Evolutionary conservation across 371 early-diverging fungal genomes (phyloP), one percentile per base, ranked within the genome.

Genomic region (Saksenaea vasiformis): DNA sequence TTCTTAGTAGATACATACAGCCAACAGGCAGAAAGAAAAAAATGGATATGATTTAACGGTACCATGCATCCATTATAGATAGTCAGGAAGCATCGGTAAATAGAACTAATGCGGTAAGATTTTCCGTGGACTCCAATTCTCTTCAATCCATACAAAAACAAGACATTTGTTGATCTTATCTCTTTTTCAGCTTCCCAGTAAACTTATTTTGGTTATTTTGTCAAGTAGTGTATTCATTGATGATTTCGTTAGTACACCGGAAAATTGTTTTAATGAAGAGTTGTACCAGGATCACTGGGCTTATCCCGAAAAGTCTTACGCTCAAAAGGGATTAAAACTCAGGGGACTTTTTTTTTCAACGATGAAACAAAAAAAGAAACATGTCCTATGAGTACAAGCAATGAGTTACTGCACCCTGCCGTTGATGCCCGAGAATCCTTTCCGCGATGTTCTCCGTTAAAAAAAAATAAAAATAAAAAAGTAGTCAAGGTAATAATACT

Each of bases 271-370:
- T 41, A 41, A 13, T n/a, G 10, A 47, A 47, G 22, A 47, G 51
- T 47, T 47, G 51, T 22, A 47, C 51, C 22, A 47, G 22, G 22
- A 9, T 47, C 24, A 47, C 51, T 47, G 10, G 51, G 22, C 24
- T 22, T 22, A 19, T 47, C 51, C 51, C 17, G n/a, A 47, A 47
- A 47, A 47, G 51, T 47, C n/a, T 47, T 47, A 47, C 51, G 51
- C 51, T 47, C 51, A n/a, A n/a, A 47, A 19, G 27, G 51, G 5
- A 47, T 47, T 47, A 9, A 47, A 47, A 47, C 51, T 47, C 51
- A 47, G 51, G 24, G 31, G 2, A 31, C 31, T 31, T 31, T 31
- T 31, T 31, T 31, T 31, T n/a, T n/a, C n/a, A n/a, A n/a, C n/a
- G n/a, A 31, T 11, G 39, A 39, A 39, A 39, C 39, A 39, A 39